phyloP scores from a whole-genome alignment of 2,329 filamentous ascomycete genomes.

The Alternaria sp. region DNA sequence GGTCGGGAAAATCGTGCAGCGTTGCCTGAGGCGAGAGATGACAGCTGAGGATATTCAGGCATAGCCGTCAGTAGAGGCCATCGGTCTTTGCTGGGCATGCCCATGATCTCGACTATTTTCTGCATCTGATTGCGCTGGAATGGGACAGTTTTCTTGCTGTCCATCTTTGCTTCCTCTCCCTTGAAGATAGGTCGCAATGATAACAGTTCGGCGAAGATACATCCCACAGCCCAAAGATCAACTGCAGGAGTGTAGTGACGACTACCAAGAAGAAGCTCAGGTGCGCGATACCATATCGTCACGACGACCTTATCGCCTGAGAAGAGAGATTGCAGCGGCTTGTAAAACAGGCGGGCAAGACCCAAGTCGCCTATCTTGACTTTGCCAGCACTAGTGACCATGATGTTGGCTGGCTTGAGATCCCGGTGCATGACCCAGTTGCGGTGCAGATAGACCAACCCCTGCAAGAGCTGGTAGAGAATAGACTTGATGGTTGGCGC shows the following conservation, averaged over 20 bases:
- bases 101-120: constrained; percentile 97
- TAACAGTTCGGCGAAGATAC: constrained; percentile 94
- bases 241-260: constrained; percentile 98
- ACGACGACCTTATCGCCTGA: constrained; percentile 97
- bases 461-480: constrained; percentile 94
- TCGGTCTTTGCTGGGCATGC: constrained; percentile 83
- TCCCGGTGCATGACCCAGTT: constrained; percentile 98
- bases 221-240: constrained; percentile 97
- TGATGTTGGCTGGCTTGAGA: constrained; percentile 97
- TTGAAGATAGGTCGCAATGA: constrained; percentile 96
- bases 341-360: constrained; percentile 90
- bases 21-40: constrained; percentile 57
- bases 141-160: constrained; percentile 94
- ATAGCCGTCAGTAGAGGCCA: constrained; percentile 87
- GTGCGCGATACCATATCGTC: constrained; percentile 98
- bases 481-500: constrained; percentile 90
- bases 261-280: constrained; percentile 88
- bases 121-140: constrained; percentile 99
- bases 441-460: constrained; percentile 90
- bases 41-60: constrained; percentile 83
- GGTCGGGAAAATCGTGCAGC: constrained; percentile 60
- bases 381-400: constrained; percentile 89
- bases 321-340: constrained; percentile 90
- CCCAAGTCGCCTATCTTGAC: constrained; percentile 96
- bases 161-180: constrained; percentile 98